Evolutionary conservation across 2,329 filamentous ascomycete species (phyloP), one percentile per base, ranked within the genome.

Genomic region (Talaromyces amestolkiae): DNA sequence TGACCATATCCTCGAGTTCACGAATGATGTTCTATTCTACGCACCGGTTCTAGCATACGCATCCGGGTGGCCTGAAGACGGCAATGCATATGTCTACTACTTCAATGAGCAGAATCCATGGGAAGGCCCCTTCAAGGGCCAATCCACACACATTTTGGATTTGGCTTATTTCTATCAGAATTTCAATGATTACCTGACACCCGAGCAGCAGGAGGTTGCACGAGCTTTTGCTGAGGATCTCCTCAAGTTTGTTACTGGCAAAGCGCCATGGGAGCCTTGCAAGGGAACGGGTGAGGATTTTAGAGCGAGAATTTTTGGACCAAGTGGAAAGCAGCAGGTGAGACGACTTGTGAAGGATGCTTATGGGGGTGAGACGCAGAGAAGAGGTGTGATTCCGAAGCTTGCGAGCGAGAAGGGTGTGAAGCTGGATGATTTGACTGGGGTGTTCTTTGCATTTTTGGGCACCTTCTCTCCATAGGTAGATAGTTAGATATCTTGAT

Each of bases 81-180:
- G 74, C 5, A 72, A 74, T 11, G 68, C 72, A 11, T 79, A 78
- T 65, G 72, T 79, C 6, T 82, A 81, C 67, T 75, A 79, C 54
- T 82, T 83, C 75, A 82, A 82, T 64, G 81, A 83, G 64, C 74
- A 73, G 0, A 84, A 83, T 65, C 80, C 81, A 0, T 84, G 80
- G 79, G 74, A 79, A 0, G 81, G 81, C 0, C 72, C 73, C 1
- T 79, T 69, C 71, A 76, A 80, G 65, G 79, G 78, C 1, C 68
- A 72, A 27, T 72, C 79, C 0, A 76, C 72, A 1, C 82, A 84
- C 67, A 78, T 83, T n/a, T 73, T 83, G 1, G 82, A 84, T 39
- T 69, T 81, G 13, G 76, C 76, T 0, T 82, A 77, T 54, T 68
- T 84, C 13, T 80, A 82, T 64, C 80, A 82, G 69, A 84, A 83